These are phyloP conservation scores for Aspergillus fumigatiaffinis DNA, from an alignment of 2,329 filamentous ascomycete species.

Conservation along the genomic window DNA sequence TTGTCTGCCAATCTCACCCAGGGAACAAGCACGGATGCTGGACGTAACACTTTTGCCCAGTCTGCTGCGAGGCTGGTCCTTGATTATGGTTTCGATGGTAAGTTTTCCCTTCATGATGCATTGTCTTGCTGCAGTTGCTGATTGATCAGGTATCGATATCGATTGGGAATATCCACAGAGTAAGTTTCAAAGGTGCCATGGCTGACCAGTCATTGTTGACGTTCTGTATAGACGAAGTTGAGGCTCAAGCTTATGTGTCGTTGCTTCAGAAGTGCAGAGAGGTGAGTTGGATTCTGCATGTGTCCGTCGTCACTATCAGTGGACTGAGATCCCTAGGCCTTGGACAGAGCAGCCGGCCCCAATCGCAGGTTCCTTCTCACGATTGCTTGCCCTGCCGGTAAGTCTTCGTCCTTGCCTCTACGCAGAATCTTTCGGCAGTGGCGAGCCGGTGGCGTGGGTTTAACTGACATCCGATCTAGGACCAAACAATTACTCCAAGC, in stretches of 20 bases:
- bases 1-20: slow-evolving; percentile 73
- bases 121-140: background rate
- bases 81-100: slow-evolving; percentile 67
- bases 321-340: slow-evolving; percentile 19
- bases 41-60: slow-evolving; percentile 63
- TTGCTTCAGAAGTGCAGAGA: slow-evolving; percentile 42
- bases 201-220: slow-evolving; percentile 8
- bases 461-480: slow-evolving; percentile 20
- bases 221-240: slow-evolving; percentile 31
- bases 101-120: slow-evolving; percentile 6
- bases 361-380: slow-evolving; percentile 46
- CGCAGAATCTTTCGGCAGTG: background rate
- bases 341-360: slow-evolving; percentile 37
- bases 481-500: slow-evolving; percentile 39
- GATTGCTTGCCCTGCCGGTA: slow-evolving; percentile 47
- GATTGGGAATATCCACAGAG: slow-evolving; percentile 48
- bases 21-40: slow-evolving; percentile 60
- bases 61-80: slow-evolving; percentile 72
- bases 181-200: slow-evolving; percentile 9
- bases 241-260: slow-evolving; percentile 42
- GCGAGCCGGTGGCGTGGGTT: background rate
- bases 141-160: slow-evolving; percentile 37
- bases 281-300: slow-evolving; percentile 19
- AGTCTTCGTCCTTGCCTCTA: background rate
- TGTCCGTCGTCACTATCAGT: background rate